phyloP scores from a whole-genome alignment of 2,329 filamentous ascomycete genomes.

The Microdochium bolleyi region DNA sequence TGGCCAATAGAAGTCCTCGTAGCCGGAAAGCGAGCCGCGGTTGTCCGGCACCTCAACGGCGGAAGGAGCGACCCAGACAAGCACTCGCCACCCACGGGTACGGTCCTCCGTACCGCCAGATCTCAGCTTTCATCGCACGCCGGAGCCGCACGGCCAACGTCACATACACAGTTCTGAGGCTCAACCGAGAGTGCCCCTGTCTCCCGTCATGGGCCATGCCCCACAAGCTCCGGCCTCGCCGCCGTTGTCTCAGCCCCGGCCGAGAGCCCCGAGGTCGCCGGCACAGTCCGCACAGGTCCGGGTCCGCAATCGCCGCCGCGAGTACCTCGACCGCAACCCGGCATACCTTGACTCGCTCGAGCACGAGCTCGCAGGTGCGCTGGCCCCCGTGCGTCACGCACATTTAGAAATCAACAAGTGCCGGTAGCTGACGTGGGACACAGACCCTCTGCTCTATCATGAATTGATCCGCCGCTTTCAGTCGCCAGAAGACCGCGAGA shows the following conservation, averaged over 20 bases:
- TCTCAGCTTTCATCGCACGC: too few relatives aligned
- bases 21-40: not conserved
- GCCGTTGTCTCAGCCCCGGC: conserved; percentile 21
- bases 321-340: conserved; percentile 65
- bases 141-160: too few relatives aligned
- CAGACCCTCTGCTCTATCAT: not conserved
- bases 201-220: not conserved
- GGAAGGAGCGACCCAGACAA: too few relatives aligned
- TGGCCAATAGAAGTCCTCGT: not conserved
- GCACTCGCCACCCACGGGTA: too few relatives aligned
- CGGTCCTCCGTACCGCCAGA: too few relatives aligned
- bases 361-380: conserved; percentile 45
- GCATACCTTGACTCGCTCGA: conserved; percentile 59
- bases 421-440: too few relatives aligned
- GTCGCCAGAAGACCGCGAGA: conserved; percentile 62
- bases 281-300: conserved; percentile 38
- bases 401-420: too few relatives aligned
- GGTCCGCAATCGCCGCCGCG: conserved; percentile 68
- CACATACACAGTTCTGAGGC: not conserved
- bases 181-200: not conserved
- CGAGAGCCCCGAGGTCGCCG: conserved; percentile 33
- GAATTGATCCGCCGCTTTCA: conserved; percentile 52
- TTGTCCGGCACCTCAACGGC: not conserved
- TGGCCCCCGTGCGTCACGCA: not conserved
- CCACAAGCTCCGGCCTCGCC: not conserved